phyloP scores from a whole-genome alignment of 345 rosid genomes.

The Syzygium grande region DNA sequence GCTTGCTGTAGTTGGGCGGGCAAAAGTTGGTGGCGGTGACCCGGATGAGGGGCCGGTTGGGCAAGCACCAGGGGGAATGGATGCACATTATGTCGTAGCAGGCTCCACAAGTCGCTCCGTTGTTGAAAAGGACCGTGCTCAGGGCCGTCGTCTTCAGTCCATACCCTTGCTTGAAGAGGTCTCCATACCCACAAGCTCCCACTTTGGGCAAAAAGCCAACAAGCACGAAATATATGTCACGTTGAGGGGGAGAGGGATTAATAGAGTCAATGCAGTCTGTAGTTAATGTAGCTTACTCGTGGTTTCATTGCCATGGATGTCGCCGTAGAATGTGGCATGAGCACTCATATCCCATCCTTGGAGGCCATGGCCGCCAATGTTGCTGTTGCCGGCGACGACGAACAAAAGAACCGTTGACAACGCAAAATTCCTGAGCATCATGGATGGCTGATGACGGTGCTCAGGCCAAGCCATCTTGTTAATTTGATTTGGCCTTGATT shows the following conservation, averaged over 20 bases:
- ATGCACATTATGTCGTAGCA: conserved; percentile 1
- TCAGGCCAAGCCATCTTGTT: neutral
- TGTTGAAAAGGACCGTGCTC: neutral
- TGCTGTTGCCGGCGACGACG: neutral
- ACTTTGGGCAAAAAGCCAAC: neutral
- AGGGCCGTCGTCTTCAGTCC: neutral
- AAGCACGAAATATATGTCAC: too few species aligned
- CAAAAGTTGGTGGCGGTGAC: conserved; percentile 9
- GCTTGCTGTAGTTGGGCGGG: conserved; percentile 5
- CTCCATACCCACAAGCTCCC: conserved; percentile 8
- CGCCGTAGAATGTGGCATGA: neutral
- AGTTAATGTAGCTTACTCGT: neutral
- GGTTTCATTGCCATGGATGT: neutral
- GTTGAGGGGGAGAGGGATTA: too few species aligned
- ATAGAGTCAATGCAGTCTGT: neutral
- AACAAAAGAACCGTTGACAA: neutral
- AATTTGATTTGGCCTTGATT: neutral
- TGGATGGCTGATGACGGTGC: neutral
- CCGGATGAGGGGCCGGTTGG: neutral
- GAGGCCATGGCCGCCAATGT: neutral
- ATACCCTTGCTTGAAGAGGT: conserved; percentile 5
- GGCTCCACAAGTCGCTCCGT: neutral
- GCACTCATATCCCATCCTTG: neutral
- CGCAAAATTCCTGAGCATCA: neutral
- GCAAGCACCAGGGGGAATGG: neutral